Evolutionary conservation across 2,329 filamentous ascomycete species (phyloP).

Genomic region (Lachnellula suecica): DNA sequence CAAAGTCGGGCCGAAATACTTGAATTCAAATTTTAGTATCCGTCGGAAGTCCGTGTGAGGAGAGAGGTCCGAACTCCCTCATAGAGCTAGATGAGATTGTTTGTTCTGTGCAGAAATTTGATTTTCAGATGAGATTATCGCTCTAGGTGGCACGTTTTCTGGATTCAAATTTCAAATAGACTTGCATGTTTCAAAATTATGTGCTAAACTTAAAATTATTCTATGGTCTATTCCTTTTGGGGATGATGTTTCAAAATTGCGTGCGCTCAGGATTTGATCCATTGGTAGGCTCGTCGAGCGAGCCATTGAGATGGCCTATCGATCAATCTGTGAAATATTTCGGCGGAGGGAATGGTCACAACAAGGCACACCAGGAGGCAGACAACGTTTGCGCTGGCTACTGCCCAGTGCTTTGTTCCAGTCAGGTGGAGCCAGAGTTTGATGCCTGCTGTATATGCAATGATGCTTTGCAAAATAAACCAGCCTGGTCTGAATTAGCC

Average conservation of each 20-base stretch:
- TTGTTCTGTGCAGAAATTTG: too few relatives aligned
- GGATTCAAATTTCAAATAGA: too few relatives aligned
- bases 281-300: conserved; percentile 7
- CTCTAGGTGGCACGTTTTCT: too few relatives aligned
- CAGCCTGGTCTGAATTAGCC: not conserved
- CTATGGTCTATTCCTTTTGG: too few relatives aligned
- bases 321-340: conserved; percentile 14
- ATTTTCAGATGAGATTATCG: too few relatives aligned
- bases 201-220: too few relatives aligned
- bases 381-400: not conserved
- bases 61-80: too few relatives aligned
- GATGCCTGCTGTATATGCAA: not conserved
- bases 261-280: conserved; percentile 1
- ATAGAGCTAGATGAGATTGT: too few relatives aligned
- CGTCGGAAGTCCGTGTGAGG: too few relatives aligned
- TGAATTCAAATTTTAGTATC: too few relatives aligned
- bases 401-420: not conserved
- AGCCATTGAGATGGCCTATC: conserved; percentile 12
- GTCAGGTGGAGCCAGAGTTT: conserved; percentile 1
- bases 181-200: too few relatives aligned
- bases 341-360: conserved; percentile 5
- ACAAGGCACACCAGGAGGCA: conserved; percentile 9
- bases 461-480: not conserved
- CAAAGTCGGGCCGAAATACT: too few relatives aligned
- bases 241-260: not conserved